phyloP scores from a whole-genome alignment of 164 flowering plant genomes.

The Akebia trifoliata region DNA sequence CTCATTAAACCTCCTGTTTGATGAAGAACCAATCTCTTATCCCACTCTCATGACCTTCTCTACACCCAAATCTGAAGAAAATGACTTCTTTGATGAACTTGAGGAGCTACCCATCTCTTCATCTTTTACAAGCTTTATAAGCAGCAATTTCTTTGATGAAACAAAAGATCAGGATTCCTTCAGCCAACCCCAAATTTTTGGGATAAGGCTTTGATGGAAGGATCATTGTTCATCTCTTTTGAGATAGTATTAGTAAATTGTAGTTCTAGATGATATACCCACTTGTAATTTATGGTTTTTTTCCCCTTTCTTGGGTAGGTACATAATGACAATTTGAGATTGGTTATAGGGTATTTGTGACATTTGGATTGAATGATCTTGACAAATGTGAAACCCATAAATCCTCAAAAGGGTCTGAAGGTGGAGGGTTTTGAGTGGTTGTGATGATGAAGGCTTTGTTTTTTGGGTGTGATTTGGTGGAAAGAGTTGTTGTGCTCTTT shows the following conservation, averaged over 20 bases:
- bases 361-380: not conserved
- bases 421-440: too few relatives aligned
- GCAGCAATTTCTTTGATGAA: slow-evolving; percentile 49
- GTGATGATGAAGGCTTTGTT: too few relatives aligned
- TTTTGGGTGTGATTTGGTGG: too few relatives aligned
- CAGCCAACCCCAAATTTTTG: too few relatives aligned
- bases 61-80: slow-evolving; percentile 47
- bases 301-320: too few relatives aligned
- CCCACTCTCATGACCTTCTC: slow-evolving; percentile 29
- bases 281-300: too few relatives aligned
- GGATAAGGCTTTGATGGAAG: too few relatives aligned
- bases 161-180: too few relatives aligned
- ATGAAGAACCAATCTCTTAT: slow-evolving; percentile 42
- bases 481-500: too few relatives aligned
- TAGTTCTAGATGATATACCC: too few relatives aligned
- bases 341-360: too few relatives aligned
- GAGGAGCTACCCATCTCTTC: slow-evolving; percentile 75
- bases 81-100: slow-evolving; percentile 86
- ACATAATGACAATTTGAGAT: too few relatives aligned
- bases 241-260: slow-evolving; percentile 1
- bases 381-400: not conserved
- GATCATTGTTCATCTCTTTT: slow-evolving; percentile 53
- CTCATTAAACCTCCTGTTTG: slow-evolving; percentile 28
- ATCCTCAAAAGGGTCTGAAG: not conserved
- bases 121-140: slow-evolving; percentile 49